Conservation (phyloP, 2,329 filamentous ascomycete species). For the Malbranchea cinnamomea region DNA sequence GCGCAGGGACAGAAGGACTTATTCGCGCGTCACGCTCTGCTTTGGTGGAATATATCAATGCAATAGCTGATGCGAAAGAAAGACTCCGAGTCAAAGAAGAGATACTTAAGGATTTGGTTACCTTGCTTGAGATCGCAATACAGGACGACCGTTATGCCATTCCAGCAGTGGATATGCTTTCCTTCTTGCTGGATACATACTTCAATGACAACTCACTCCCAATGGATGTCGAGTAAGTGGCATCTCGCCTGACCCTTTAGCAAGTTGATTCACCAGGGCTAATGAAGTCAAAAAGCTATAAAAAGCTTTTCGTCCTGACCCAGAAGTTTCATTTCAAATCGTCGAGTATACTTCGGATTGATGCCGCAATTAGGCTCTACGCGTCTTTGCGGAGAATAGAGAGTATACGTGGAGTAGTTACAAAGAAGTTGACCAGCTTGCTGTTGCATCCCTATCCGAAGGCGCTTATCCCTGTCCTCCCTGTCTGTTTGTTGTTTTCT, state of each 20-base stretch:
- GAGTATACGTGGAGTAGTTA: slow-evolving; percentile 39
- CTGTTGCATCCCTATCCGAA: slow-evolving; percentile 70
- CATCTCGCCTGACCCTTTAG: too few species aligned
- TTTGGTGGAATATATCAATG: slow-evolving; percentile 22
- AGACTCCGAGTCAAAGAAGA: slow-evolving; percentile 28
- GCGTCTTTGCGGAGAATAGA: slow-evolving; percentile 47
- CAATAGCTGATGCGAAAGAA: slow-evolving; percentile 10
- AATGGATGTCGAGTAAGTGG: slow-evolving; percentile 25
- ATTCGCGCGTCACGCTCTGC: slow-evolving; percentile 28
- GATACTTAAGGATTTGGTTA: slow-evolving; percentile 37
- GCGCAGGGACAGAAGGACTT: slow-evolving; percentile 30
- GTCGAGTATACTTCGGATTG: slow-evolving; percentile 65
- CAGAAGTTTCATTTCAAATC: slow-evolving; percentile 75
- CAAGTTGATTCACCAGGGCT: background rate
- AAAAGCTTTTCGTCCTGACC: slow-evolving; percentile 50
- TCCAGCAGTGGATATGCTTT: slow-evolving; percentile 60
- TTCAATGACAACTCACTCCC: slow-evolving; percentile 25
- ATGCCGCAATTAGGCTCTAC: slow-evolving; percentile 69
- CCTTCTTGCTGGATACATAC: slow-evolving; percentile 57
- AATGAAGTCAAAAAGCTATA: slow-evolving; percentile 19
- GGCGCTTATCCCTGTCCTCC: slow-evolving; percentile 26
- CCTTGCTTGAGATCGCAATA: slow-evolving; percentile 39
- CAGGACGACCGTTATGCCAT: slow-evolving; percentile 55
- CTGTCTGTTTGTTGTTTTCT: background rate
- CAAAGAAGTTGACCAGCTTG: slow-evolving; percentile 56